A percentile compares a stretch with the other conserved stretches of the same genome.
These are phyloP conservation scores for Fraxinus cuspidata DNA, from an alignment of 257 asterid genomes.

Conservation along the genomic window DNA sequence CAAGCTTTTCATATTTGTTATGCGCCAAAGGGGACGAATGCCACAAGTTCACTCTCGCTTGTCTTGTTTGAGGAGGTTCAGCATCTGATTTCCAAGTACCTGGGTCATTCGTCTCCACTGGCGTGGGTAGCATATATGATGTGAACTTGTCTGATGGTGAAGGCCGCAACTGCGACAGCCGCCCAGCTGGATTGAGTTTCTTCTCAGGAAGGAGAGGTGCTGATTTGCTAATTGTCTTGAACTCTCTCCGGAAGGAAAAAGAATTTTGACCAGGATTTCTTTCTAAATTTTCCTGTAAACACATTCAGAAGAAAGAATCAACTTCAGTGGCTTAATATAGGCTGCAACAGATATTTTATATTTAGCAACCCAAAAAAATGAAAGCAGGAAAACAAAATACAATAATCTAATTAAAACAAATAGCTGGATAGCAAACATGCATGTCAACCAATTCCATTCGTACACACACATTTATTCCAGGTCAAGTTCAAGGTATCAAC, in stretches of 20 bases:
- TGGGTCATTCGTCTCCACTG: conserved; percentile 61
- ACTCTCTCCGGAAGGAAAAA: conserved; percentile 49
- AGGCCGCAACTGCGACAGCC: conserved; percentile 50
- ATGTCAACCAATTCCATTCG: background rate
- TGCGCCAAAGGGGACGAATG: conserved; percentile 75
- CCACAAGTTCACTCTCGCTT: conserved; percentile 43
- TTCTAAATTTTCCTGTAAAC: conserved; percentile 51
- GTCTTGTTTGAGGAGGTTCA: conserved; percentile 55
- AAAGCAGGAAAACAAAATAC: conserved; percentile 11
- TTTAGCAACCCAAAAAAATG: conserved; percentile 1
- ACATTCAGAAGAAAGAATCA: conserved; percentile 20
- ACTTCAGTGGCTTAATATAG: conserved; percentile 1
- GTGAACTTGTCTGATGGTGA: conserved; percentile 69
- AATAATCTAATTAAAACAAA: background rate
- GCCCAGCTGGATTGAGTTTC: conserved; percentile 59
- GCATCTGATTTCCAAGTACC: conserved; percentile 42
- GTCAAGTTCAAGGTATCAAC: background rate
- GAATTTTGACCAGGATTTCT: conserved; percentile 41
- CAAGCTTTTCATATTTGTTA: conserved; percentile 56
- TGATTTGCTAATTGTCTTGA: conserved; percentile 62
- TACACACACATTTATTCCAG: background rate
- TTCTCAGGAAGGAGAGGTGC: conserved; percentile 79
- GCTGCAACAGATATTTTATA: background rate
- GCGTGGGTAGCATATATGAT: conserved; percentile 88
- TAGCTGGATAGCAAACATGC: background rate